phyloP scores from a whole-genome alignment of 177 flowering plant genomes.

The Tripterygium wilfordii region DNA sequence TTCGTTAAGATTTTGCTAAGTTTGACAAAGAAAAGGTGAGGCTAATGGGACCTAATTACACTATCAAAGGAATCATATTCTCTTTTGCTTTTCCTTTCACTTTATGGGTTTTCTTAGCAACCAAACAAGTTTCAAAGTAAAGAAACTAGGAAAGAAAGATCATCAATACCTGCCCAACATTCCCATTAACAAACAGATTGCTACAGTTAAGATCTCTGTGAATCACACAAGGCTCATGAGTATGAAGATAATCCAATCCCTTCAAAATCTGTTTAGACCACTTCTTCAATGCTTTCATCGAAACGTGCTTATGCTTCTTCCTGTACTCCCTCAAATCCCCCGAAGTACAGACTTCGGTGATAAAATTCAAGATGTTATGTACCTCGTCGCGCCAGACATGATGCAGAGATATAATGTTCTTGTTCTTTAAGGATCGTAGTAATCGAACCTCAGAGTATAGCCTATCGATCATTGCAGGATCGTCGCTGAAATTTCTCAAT shows the following conservation, averaged over 20 bases:
- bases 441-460: constrained; percentile 48
- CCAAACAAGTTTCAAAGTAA: background rate
- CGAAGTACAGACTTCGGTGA: constrained; percentile 71
- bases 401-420: constrained; percentile 41
- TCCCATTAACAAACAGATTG: constrained; percentile 78
- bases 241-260: constrained; percentile 70
- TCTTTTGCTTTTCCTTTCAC: constrained; percentile 1
- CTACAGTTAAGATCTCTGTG: constrained; percentile 82
- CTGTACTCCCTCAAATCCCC: constrained; percentile 77
- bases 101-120: background rate
- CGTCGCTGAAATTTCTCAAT: constrained; percentile 30
- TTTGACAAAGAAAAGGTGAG: background rate
- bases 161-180: constrained; percentile 56
- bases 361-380: constrained; percentile 46
- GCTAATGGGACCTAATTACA: too few relatives aligned
- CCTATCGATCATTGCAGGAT: constrained; percentile 34
- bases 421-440: constrained; percentile 33
- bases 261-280: constrained; percentile 71
- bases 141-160: background rate
- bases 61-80: too few relatives aligned
- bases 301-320: constrained; percentile 65
- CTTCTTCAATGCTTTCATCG: constrained; percentile 64
- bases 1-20: too few relatives aligned
- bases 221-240: constrained; percentile 74
- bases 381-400: constrained; percentile 42